Conservation (phyloP, 176 grass and related monocot genomes). For the Poa annua region DNA sequence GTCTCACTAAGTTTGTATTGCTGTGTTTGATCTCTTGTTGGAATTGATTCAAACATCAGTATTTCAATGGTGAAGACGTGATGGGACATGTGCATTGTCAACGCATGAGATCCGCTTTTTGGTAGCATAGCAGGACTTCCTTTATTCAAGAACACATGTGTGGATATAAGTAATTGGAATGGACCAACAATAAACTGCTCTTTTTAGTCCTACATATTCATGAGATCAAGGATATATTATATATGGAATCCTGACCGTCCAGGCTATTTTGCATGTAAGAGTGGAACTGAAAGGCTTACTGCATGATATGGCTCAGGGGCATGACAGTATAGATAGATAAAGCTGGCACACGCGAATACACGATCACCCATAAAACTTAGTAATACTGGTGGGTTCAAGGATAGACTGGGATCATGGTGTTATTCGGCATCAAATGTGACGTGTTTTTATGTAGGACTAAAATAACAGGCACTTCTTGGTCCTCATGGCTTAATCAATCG, state of each 20-base stretch:
- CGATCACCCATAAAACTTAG: not conserved
- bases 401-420: not conserved
- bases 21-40: not conserved
- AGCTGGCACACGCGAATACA: not conserved
- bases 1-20: not conserved
- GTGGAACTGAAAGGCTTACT: not conserved
- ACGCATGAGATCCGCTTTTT: not conserved
- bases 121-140: not conserved
- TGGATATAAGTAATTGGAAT: not conserved
- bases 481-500: not conserved
- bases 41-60: not conserved
- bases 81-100: not conserved
- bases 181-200: not conserved
- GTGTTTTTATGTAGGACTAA: not conserved
- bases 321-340: constrained; percentile 15
- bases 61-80: not conserved
- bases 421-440: not conserved
- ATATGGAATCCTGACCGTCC: not conserved
- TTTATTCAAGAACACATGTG: not conserved
- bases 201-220: not conserved
- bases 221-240: not conserved
- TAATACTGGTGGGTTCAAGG: not conserved
- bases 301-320: not conserved
- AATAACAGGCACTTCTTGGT: not conserved
- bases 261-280: not conserved